phyloP scores from a whole-genome alignment of 441 rosid genomes.

The Syzygium syzygioides region DNA sequence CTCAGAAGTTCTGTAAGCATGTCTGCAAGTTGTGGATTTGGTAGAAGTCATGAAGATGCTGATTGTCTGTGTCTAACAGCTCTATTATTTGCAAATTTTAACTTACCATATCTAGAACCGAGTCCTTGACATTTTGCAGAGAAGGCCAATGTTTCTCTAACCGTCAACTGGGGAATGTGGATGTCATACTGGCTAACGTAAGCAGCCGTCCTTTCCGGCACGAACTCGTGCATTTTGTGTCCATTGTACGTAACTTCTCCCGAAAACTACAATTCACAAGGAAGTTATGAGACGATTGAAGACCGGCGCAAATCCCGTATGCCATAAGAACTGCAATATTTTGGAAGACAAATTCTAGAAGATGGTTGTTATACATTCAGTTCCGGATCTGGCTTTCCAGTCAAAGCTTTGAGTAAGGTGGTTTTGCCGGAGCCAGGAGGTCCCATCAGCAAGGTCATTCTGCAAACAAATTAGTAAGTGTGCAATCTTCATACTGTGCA shows the following conservation, averaged over 20 bases:
- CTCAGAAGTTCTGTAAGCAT: constrained; percentile 6
- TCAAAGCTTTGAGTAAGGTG: constrained; percentile 9
- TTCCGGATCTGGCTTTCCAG: not conserved
- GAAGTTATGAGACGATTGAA: not conserved
- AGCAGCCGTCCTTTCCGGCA: constrained; percentile 7
- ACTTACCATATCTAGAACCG: not conserved
- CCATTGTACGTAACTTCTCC: constrained; percentile 7
- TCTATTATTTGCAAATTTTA: not conserved
- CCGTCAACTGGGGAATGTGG: constrained; percentile 11
- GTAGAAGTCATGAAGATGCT: not conserved
- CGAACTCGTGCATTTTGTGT: constrained; percentile 2
- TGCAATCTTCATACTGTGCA: not conserved
- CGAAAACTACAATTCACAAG: not conserved
- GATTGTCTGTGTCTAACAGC: not conserved
- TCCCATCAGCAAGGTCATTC: constrained; percentile 6
- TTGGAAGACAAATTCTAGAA: not conserved
- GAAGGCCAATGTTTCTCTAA: constrained; percentile 8
- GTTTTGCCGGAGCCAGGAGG: constrained; percentile 13
- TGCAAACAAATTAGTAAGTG: not conserved
- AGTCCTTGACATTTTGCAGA: constrained; percentile 12
- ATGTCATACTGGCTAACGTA: constrained; percentile 2
- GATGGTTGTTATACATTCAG: not conserved
- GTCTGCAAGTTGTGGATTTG: not conserved
- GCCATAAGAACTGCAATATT: not conserved
- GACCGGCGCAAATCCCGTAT: not conserved